Conservation (phyloP, 2,329 filamentous ascomycete genomes). For the Cryphonectria nitschkei region DNA sequence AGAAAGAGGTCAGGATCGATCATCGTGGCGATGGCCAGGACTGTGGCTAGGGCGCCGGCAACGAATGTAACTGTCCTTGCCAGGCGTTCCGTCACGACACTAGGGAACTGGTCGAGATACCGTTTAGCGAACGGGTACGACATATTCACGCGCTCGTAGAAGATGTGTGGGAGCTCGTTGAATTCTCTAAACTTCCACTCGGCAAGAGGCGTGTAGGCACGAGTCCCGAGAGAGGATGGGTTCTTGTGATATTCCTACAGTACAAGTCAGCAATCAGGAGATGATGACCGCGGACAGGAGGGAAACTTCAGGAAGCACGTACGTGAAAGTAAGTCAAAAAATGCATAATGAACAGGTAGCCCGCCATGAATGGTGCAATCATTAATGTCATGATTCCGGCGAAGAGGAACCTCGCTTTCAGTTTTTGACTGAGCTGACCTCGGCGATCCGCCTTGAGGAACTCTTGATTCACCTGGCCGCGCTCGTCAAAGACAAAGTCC, state of each 20-base stretch:
- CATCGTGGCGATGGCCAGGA: slow-evolving; percentile 82
- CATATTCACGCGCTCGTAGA: slow-evolving; percentile 88
- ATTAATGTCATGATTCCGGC: slow-evolving; percentile 85
- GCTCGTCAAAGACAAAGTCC: slow-evolving; percentile 90
- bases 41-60: slow-evolving; percentile 81
- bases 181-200: slow-evolving; percentile 99
- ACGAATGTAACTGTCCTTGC: slow-evolving; percentile 87
- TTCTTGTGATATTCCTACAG: slow-evolving; percentile 92
- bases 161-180: slow-evolving; percentile 93
- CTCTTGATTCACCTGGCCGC: slow-evolving; percentile 82
- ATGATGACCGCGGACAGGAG: not conserved
- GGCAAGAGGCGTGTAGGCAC: slow-evolving; percentile 89
- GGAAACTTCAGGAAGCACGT: slow-evolving; percentile 37
- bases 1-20: slow-evolving; percentile 90
- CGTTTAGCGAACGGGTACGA: slow-evolving; percentile 90
- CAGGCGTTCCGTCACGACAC: slow-evolving; percentile 86
- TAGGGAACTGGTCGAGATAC: slow-evolving; percentile 95
- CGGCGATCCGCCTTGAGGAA: slow-evolving; percentile 86
- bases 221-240: slow-evolving; percentile 80
- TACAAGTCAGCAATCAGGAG: slow-evolving; percentile 9
- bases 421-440: slow-evolving; percentile 73
- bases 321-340: slow-evolving; percentile 95
- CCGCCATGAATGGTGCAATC: slow-evolving; percentile 83
- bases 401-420: slow-evolving; percentile 79
- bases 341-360: slow-evolving; percentile 84